Conservation (phyloP, 768 basidiomycete genomes). For the Dentipellis fragilis region DNA sequence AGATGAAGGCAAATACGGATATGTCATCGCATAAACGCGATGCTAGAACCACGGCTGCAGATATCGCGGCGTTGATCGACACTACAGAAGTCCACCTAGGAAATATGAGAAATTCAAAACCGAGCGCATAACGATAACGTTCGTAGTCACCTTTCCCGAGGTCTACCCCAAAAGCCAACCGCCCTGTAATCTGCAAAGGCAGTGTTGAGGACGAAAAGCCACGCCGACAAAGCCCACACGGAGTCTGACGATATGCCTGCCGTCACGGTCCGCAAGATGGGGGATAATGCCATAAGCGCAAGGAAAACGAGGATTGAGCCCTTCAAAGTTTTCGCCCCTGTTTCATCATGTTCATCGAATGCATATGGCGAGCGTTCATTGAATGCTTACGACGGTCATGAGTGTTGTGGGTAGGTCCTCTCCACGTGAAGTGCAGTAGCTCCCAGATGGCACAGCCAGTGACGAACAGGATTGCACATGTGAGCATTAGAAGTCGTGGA, state of each 20-base stretch:
- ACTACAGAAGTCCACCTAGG: conserved; percentile 69
- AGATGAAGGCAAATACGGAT: conserved; percentile 80
- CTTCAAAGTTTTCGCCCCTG: conserved; percentile 66
- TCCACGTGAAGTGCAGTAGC: conserved; percentile 29
- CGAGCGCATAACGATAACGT: conserved; percentile 7
- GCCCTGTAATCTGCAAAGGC: conserved; percentile 77
- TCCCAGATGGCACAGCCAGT: conserved; percentile 58
- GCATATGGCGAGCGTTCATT: not conserved
- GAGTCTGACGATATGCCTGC: conserved; percentile 94
- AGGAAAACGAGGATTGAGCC: conserved; percentile 84
- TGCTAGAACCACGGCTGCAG: conserved; percentile 86
- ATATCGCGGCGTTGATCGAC: conserved; percentile 87
- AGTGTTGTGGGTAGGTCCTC: conserved; percentile 22
- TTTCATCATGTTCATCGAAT: not conserved
- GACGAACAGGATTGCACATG: conserved; percentile 50
- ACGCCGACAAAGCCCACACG: conserved; percentile 90
- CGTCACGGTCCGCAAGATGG: conserved; percentile 85
- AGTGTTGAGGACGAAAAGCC: conserved; percentile 72
- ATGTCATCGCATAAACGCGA: conserved; percentile 78
- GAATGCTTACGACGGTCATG: conserved; percentile 7
- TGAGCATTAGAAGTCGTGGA: conserved; percentile 58
- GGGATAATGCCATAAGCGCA: conserved; percentile 81
- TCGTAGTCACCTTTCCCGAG: conserved; percentile 47
- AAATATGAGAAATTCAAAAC: not conserved
- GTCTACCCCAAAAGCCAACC: conserved; percentile 29